Conservation (phyloP, 371 early-diverging fungal genomes). For the Apophysomyces sp. region DNA sequence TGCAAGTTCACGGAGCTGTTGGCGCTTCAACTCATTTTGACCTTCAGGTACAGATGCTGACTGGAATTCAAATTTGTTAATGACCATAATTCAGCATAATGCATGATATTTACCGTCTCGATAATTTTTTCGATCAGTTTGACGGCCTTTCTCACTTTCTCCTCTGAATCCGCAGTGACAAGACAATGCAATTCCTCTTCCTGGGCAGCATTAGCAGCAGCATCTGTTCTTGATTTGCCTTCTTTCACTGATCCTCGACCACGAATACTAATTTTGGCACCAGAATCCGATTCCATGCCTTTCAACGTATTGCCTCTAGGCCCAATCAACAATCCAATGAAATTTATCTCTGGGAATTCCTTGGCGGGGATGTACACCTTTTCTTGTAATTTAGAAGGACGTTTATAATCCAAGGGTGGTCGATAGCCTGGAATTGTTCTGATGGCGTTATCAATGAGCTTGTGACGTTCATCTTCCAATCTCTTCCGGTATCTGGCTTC, state of each 20-base stretch:
- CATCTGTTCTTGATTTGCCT: conserved; percentile 79
- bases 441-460: conserved; percentile 80
- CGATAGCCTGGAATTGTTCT: conserved; percentile 77
- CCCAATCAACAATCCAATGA: conserved; percentile 95
- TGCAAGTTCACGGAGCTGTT: conserved; percentile 93
- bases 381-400: conserved; percentile 79
- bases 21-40: conserved; percentile 91
- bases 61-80: conserved; percentile 26
- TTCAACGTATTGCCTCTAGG: conserved; percentile 97
- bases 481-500: conserved; percentile 89
- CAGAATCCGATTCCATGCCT: conserved; percentile 91
- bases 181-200: conserved; percentile 96
- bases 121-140: conserved; percentile 91
- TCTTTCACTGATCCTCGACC: conserved; percentile 97
- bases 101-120: conserved; percentile 68
- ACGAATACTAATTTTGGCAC: conserved; percentile 95
- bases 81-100: neutral
- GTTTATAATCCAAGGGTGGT: conserved; percentile 91
- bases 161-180: conserved; percentile 87
- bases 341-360: conserved; percentile 96
- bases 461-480: conserved; percentile 93
- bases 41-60: conserved; percentile 92
- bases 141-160: conserved; percentile 84
- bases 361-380: conserved; percentile 95
- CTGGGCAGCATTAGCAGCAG: conserved; percentile 70